Percentiles rank a stretch among this genome's conserved stretches.
These are phyloP conservation scores for Allomyces javanicus DNA, from an alignment of 192 early-diverging fungal species.

Conservation along the genomic window DNA sequence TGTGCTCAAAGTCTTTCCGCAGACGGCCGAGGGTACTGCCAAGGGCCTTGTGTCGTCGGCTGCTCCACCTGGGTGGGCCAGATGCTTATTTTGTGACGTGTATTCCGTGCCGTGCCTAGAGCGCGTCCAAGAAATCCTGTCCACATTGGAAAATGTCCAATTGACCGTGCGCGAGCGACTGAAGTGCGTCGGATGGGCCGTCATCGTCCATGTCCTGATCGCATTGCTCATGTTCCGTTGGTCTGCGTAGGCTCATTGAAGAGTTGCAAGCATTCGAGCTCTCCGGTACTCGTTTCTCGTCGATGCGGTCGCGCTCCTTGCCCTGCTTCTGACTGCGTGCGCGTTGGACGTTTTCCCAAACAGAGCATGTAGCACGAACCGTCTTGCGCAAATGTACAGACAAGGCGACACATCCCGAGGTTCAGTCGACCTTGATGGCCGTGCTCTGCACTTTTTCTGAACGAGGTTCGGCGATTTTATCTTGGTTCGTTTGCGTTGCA, in stretches of 20 bases:
- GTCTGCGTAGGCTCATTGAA: background rate
- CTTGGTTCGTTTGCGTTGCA: no score
- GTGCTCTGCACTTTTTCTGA: background rate
- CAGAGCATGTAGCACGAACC: background rate
- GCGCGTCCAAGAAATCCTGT: background rate
- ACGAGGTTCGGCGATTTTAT: background rate
- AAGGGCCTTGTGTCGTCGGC: no score
- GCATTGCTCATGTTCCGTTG: background rate
- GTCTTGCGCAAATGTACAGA: background rate
- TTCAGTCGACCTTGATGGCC: background rate
- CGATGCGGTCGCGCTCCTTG: no score
- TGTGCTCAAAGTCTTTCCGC: no score
- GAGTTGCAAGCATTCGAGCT: background rate
- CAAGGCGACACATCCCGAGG: background rate
- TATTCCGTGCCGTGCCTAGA: background rate
- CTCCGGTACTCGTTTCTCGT: background rate
- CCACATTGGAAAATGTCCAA: background rate
- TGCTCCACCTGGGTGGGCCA: no score
- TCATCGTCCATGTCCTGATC: background rate
- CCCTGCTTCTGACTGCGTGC: background rate
- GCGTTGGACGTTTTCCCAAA: background rate
- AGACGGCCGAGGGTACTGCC: no score
- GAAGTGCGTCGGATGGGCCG: background rate
- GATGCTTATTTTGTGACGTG: no score
- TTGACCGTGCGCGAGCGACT: background rate